Evolutionary conservation across 164 flowering plant species (phyloP), one percentile per base, ranked within the genome.

Genomic region (Dillenia suffruticosa): DNA sequence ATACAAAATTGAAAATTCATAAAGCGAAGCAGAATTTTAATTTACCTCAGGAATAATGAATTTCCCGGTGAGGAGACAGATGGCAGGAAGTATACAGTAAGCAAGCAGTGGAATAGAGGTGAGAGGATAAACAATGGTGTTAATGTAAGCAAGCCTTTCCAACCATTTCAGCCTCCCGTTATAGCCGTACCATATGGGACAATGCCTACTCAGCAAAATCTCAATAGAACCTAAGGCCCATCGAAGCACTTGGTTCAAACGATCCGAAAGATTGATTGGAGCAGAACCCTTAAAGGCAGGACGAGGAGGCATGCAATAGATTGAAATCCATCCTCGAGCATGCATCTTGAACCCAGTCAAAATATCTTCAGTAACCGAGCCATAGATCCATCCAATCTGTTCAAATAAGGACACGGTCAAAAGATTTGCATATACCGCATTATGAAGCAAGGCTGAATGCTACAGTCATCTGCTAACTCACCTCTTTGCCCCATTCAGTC

Each of bases 401-500:
- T 51, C 9, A 55, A 22, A 67, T 8, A 16, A 49, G 57, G 40
- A 17, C 17, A 47, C 0, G 19, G 45, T 50, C 9, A 46, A n/a
- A 10, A 24, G 8, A 65, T 32, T 32, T 4, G 40, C n/a, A 44
- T 54, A 54, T 49, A 54, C 19, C 19, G 8, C 47, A 32, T 44
- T 26, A 53, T 46, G 59, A 51, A 51, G 59, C 51, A 3, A 12
- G 12, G 54, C 13, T 50, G 24, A 17, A 9, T 14, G 24, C 10
- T 11, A 24, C 9, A 5, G 19, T 15, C 19, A 53, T 16, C 47
- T 40, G 40, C 6, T 8, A 40, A 48, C 77, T 65, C 43, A 94
- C 99, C 97, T 94, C 99, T 85, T 94, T 91, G 46, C 99, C 99
- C 99, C 99, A 94, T 70, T 89, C 96, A 12, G 93, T 79, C 71